Base-by-base conservation (phyloP, 78 protist genomes). In the Pelomyxa schiedti region DNA sequence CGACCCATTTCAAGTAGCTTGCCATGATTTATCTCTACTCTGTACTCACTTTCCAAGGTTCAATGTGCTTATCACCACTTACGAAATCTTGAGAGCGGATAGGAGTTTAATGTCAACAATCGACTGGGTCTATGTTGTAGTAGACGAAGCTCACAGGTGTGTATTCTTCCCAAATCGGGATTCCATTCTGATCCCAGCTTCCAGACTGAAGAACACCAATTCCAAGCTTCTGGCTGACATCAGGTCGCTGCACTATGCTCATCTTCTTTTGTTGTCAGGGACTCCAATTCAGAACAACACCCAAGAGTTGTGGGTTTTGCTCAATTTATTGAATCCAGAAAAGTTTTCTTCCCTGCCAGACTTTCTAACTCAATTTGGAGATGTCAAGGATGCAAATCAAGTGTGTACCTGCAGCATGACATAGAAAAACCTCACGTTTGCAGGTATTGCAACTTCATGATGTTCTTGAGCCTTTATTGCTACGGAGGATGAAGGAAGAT, bases 281-380 rank as follows among this genome's bases (percentile, higher is more conserved):
- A 94, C 97, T 6, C 97, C 97, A 24, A 35, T 94, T 26, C 97
- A 94, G 76, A 94, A 94, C 78, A 79, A 86, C 66, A 73, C 86
- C 0, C 76, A 38, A 29, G 97, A 94, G 77, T 83, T 94, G 4
- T 92, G 95, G 94, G 66, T 81, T 2, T 39, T 94, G 30, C 81
- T 94, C 5, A 65, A 93, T 75, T 90, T 93, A 64, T 39, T 90
- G 63, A 89, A 93, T 30, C 82, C 86, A 16, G 4, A 41, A 30
- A 28, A 35, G 26, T 93, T 90, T 58, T 39, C 47, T 4, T 26
- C 40, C 5, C 8, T 32, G 26, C 83, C 63, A 9, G 83, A 37
- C 7, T 91, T 91, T 42, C n/a, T 83, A 30, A 76, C 28, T 8
- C 42, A 83, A 65, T 90, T 78, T 82, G 95, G 91, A 30, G 87